These are phyloP conservation scores for Gentiana macrophylla DNA, from an alignment of 257 asterid species.

Conservation along the genomic window DNA sequence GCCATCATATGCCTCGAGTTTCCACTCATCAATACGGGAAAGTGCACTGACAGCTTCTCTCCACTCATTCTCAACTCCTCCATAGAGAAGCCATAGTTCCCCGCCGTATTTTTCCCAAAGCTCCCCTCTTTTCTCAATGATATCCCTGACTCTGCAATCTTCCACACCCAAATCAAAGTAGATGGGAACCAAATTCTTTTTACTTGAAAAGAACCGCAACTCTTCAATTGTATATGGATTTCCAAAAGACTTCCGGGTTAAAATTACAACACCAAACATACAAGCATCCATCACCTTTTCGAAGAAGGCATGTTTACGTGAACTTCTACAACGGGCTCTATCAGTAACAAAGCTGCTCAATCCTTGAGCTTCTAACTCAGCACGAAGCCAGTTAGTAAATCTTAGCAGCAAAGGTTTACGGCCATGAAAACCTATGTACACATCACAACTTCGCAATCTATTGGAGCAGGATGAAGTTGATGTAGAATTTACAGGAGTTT, in stretches of 20 bases:
- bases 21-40: constrained; percentile 91
- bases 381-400: constrained; percentile 78
- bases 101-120: constrained; percentile 96
- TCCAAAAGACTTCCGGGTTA: constrained; percentile 76
- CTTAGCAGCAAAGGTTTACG: constrained; percentile 49
- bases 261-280: constrained; percentile 69
- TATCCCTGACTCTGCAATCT: constrained; percentile 84
- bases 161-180: constrained; percentile 83
- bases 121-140: constrained; percentile 85
- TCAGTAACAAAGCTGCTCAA: constrained; percentile 78
- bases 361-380: constrained; percentile 80
- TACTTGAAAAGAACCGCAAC: constrained; percentile 68
- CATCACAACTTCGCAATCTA: constrained; percentile 65
- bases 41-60: constrained; percentile 64
- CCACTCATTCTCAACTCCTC: constrained; percentile 93
- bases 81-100: constrained; percentile 78
- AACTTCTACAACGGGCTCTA: constrained; percentile 49
- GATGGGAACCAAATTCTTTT: constrained; percentile 86
- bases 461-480: constrained; percentile 46
- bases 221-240: constrained; percentile 88
- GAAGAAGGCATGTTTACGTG: constrained; percentile 53
- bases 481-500: constrained; percentile 36
- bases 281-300: constrained; percentile 81
- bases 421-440: constrained; percentile 79
- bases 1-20: constrained; percentile 78